These are phyloP conservation scores for Terana coerulea DNA, from an alignment of 768 basidiomycete species.

Conservation along the genomic window DNA sequence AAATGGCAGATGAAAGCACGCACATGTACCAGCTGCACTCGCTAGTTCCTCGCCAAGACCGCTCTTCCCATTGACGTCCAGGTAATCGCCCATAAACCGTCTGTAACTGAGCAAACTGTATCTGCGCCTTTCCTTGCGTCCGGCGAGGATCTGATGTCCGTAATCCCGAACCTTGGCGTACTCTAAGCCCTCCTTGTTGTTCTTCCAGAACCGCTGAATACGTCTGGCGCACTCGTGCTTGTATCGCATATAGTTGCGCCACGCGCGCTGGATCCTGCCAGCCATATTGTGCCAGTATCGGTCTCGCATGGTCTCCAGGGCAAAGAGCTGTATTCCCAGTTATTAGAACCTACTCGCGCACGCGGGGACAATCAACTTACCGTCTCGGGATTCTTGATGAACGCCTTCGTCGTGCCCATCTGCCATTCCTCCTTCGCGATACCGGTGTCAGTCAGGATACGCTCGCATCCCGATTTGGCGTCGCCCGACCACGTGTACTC, in stretches of 20 bases:
- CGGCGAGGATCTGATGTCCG: constrained; percentile 87
- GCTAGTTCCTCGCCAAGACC: constrained; percentile 74
- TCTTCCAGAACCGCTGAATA: constrained; percentile 98
- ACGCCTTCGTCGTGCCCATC: constrained; percentile 98
- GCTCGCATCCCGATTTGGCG: constrained; percentile 84
- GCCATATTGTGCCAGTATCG: constrained; percentile 99
- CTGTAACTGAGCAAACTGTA: constrained; percentile 94
- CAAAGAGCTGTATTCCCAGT: constrained; percentile 70
- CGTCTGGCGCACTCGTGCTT: constrained; percentile 92
- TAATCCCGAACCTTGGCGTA: constrained; percentile 92
- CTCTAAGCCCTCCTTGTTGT: constrained; percentile 90
- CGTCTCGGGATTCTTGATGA: constrained; percentile 99
- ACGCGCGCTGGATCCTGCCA: constrained; percentile 91
- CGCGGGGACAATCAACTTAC: constrained; percentile 38
- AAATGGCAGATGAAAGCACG: constrained; percentile 45
- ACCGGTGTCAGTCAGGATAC: constrained; percentile 91
- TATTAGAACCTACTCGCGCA: background rate
- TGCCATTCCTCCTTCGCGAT: constrained; percentile 99
- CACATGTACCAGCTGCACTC: constrained; percentile 63
- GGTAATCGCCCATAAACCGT: constrained; percentile 94
- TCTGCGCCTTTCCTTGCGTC: constrained; percentile 88
- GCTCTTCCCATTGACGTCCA: constrained; percentile 81
- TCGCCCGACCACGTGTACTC: constrained; percentile 98
- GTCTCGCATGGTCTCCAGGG: constrained; percentile 97
- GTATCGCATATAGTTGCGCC: constrained; percentile 93